These are phyloP conservation scores for Aureobasidium sp. DNA, from an alignment of 2,329 filamentous ascomycete species.

Conservation along the genomic window DNA sequence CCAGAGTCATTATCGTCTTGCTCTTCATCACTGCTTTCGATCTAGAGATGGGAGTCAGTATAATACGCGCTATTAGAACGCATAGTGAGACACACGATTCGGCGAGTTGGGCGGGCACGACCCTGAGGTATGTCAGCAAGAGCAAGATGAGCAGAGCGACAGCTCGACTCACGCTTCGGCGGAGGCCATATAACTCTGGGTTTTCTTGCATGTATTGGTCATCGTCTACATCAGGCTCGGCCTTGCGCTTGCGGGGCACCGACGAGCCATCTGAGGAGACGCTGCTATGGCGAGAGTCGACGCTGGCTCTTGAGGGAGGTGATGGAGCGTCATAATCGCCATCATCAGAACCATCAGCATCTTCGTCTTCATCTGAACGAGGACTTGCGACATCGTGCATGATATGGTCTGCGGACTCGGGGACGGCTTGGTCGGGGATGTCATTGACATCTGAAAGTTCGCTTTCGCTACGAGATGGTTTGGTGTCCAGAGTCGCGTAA, in stretches of 20 bases:
- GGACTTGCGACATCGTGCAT: conserved; percentile 40
- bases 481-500: conserved; percentile 36
- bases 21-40: conserved; percentile 54
- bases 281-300: conserved; percentile 49
- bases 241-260: conserved; percentile 67
- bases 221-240: conserved; percentile 56
- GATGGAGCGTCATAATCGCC: conserved; percentile 69
- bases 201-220: conserved; percentile 84
- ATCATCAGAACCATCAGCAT: conserved; percentile 47
- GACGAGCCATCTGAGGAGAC: conserved; percentile 67
- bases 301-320: conserved; percentile 28
- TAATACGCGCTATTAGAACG: not conserved
- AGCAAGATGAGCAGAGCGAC: conserved; percentile 10
- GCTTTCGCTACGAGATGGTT: conserved; percentile 59
- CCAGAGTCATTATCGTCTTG: conserved; percentile 54
- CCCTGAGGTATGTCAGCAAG: conserved; percentile 38
- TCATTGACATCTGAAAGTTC: conserved; percentile 68
- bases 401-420: conserved; percentile 32
- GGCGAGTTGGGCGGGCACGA: conserved; percentile 55
- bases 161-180: conserved; percentile 68
- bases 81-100: conserved; percentile 44
- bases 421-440: conserved; percentile 33
- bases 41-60: conserved; percentile 32
- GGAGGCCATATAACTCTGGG: conserved; percentile 87
- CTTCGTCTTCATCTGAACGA: conserved; percentile 43